Percentiles rank a stretch among this genome's conserved stretches.
phyloP scores from a whole-genome alignment of 441 rosid species.

The Sinapis alba region DNA sequence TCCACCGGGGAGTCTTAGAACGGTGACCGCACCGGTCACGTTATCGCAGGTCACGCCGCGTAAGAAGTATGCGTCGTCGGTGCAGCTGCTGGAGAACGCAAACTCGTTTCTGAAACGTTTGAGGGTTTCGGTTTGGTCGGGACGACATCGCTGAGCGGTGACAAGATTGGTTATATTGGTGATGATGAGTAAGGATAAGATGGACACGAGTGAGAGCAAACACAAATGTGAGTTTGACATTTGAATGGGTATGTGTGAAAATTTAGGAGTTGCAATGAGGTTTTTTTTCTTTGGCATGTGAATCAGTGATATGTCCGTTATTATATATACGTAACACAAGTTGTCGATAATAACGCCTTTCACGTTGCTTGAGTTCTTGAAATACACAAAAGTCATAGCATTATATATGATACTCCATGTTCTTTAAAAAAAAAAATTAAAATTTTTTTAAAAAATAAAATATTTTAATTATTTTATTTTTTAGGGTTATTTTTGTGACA shows the following conservation, averaged over 20 bases:
- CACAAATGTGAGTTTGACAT: not conserved
- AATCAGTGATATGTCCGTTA: not conserved
- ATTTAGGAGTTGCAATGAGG: not conserved
- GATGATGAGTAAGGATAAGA: not conserved
- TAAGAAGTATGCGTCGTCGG: not conserved
- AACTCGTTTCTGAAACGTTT: constrained; percentile 14
- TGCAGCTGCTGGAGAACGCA: not conserved
- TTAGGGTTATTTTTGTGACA: no score
- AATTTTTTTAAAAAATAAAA: no score
- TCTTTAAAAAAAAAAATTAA: no score
- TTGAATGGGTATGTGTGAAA: not conserved
- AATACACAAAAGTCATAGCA: not conserved
- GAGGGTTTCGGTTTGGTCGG: constrained; percentile 7
- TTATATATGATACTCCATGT: not conserved
- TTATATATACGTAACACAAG: not conserved
- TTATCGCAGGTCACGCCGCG: not conserved
- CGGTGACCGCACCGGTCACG: not conserved
- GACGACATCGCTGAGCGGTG: not conserved
- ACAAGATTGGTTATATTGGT: not conserved
- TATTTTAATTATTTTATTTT: no score
- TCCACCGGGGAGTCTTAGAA: not conserved
- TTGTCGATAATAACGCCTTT: not conserved
- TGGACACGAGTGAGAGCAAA: not conserved
- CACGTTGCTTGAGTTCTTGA: not conserved
- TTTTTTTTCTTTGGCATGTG: not conserved